Conservation (phyloP, 164 flowering plant genomes). For the Vitis rotundifolia region DNA sequence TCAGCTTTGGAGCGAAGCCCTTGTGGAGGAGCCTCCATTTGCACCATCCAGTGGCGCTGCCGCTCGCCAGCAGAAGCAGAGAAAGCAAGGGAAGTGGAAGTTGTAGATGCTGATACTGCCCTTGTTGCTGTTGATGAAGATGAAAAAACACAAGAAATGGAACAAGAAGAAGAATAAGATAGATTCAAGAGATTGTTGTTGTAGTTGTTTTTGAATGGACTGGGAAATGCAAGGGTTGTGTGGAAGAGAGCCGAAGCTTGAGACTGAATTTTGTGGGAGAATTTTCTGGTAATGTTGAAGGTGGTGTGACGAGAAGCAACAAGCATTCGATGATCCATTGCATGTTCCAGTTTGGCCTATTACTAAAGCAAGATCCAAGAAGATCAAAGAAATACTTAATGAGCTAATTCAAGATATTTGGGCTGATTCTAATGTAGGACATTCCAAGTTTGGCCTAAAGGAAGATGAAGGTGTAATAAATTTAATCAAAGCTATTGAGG, state of each 20-base stretch:
- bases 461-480: no score
- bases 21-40: constrained; percentile 51
- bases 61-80: constrained; percentile 12
- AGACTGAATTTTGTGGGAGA: constrained; percentile 7
- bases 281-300: constrained; percentile 1
- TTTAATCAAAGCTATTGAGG: no score
- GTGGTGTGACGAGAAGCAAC: background rate
- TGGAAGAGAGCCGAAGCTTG: constrained; percentile 4
- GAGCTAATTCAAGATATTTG: no score
- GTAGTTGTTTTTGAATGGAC: constrained; percentile 3
- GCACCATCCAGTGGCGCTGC: constrained; percentile 58
- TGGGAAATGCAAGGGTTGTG: constrained; percentile 9
- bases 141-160: background rate
- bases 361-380: no score
- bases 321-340: no score
- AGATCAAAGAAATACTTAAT: no score
- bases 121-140: constrained; percentile 4
- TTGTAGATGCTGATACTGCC: constrained; percentile 15
- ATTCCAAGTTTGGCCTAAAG: no score
- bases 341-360: no score
- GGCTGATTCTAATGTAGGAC: no score
- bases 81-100: constrained; percentile 13
- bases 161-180: constrained; percentile 8
- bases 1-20: constrained; percentile 44
- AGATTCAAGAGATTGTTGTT: background rate